Base-by-base conservation (phyloP, 2,329 filamentous ascomycete genomes). In the Leptographium radiaticola region DNA sequence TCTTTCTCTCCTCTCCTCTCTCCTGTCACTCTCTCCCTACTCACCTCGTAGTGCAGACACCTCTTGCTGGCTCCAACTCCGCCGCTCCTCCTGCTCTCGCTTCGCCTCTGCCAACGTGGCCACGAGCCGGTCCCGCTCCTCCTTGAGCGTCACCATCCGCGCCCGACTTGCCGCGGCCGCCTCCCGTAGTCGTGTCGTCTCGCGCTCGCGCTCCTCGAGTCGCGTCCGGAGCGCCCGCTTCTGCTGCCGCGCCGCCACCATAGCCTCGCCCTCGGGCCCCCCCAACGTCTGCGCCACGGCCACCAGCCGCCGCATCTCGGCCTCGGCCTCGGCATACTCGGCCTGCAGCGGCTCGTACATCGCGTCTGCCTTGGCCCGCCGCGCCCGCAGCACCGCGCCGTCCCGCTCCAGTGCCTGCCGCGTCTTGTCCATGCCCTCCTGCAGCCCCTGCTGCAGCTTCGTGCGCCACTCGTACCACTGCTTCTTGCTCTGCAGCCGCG, bases 381-480 rank as follows among this genome's bases (percentile, higher is more conserved):
- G 84, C 63, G 83, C 75, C 13, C 75, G 68, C 9, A 98, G 67
- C 2, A 80, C 63, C 53, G 77, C 72, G 52, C 87, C 81, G 60
- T 98, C 93, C 1, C 72, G 71, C 48, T 81, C 77, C 80, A 98
- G 88, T 20, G 84, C 88, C 54, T 86, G 79, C 1, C 80, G 75
- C 55, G 90, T 93, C 57, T 79, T 82, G 53, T 86, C 68, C 4
- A 97, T 77, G 4, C 87, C 90, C 61, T 89, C 83, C 64, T 86
- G 89, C 40, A 98, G 76, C 18, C 88, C 86, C 58, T 84, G 70
- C 54, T 89, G 83, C 30, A 97, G 77, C 62, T 93, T 91, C 76
- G 87, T 91, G 43, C 93, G 84, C 93, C 93, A 98, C 63, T 91
- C 86, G 66, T 98, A 98, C 93, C 93, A 98, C 74, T 93, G 90